These are phyloP conservation scores for Bimuria novae-zelandiae DNA, from an alignment of 2,329 filamentous ascomycete genomes.

Conservation along the genomic window DNA sequence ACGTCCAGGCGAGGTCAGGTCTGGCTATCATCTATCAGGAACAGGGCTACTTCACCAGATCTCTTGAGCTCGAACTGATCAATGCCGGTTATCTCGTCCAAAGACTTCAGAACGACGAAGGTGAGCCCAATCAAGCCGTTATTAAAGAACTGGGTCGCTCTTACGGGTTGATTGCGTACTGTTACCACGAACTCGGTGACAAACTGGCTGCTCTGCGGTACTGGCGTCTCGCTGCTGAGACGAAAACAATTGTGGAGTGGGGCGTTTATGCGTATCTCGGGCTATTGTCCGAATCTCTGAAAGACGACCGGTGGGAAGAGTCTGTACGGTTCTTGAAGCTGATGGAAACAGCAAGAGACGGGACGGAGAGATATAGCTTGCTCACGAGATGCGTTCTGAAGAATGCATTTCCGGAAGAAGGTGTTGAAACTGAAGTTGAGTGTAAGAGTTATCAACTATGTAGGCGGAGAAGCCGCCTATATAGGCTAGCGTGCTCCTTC, in stretches of 20 bases:
- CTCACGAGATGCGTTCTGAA: too few relatives aligned
- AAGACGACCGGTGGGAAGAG: not conserved
- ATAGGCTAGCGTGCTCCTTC: too few relatives aligned
- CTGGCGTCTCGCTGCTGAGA: slow-evolving; percentile 2
- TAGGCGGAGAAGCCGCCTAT: too few relatives aligned
- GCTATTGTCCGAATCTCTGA: not conserved
- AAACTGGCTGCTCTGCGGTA: not conserved
- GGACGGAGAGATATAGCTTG: too few relatives aligned
- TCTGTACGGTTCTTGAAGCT: not conserved
- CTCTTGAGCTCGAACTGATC: not conserved
- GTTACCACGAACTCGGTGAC: not conserved
- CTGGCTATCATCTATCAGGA: slow-evolving; percentile 1
- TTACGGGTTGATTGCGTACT: not conserved
- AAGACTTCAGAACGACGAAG: too few relatives aligned
- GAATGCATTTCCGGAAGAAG: too few relatives aligned
- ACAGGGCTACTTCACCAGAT: not conserved
- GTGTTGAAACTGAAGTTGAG: too few relatives aligned
- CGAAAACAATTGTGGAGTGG: not conserved
- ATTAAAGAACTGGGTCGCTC: not conserved
- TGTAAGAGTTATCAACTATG: too few relatives aligned
- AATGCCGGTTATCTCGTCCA: not conserved
- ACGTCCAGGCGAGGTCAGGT: not conserved
- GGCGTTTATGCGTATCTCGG: not conserved
- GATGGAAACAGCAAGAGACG: too few relatives aligned
- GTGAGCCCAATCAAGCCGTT: not conserved